Conservation (phyloP, 2,329 filamentous ascomycete species). For the Penicillium sp. region DNA sequence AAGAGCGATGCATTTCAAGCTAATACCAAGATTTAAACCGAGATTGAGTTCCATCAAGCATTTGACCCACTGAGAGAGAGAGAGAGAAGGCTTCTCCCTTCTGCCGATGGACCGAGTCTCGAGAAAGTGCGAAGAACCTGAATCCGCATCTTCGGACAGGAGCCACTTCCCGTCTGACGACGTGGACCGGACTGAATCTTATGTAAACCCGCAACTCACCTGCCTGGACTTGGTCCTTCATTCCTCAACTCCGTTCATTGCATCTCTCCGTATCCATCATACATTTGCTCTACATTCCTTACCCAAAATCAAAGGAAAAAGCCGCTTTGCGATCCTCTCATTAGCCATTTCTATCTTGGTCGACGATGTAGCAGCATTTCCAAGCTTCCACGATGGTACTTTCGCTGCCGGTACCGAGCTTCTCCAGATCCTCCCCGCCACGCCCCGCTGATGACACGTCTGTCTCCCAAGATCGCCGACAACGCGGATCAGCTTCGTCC, state of each 20-base stretch:
- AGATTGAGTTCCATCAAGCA: too few species aligned
- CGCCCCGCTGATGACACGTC: slow-evolving; percentile 23
- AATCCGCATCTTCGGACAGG: too few species aligned
- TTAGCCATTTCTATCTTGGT: background rate
- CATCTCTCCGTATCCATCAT: background rate
- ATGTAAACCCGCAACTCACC: slow-evolving; percentile 5
- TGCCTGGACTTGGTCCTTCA: background rate
- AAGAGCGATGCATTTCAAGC: too few species aligned
- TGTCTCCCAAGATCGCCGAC: slow-evolving; percentile 11
- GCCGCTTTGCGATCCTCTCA: background rate
- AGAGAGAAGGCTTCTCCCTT: too few species aligned
- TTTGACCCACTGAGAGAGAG: too few species aligned
- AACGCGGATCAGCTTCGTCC: slow-evolving; percentile 11
- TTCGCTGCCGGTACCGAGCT: slow-evolving; percentile 33
- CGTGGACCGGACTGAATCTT: background rate
- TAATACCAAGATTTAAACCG: too few species aligned
- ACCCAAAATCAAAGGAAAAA: background rate
- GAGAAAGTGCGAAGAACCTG: too few species aligned
- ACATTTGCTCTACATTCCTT: background rate
- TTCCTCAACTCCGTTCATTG: slow-evolving; percentile 1
- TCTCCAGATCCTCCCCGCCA: slow-evolving; percentile 28
- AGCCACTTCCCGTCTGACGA: too few species aligned
- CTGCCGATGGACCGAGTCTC: too few species aligned
- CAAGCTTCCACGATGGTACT: slow-evolving; percentile 31
- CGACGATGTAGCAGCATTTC: slow-evolving; percentile 30